Percentiles rank a stretch among this genome's conserved stretches.
phyloP scores from a whole-genome alignment of 2,329 filamentous ascomycete genomes.

The Cryphonectria carpinicola region DNA sequence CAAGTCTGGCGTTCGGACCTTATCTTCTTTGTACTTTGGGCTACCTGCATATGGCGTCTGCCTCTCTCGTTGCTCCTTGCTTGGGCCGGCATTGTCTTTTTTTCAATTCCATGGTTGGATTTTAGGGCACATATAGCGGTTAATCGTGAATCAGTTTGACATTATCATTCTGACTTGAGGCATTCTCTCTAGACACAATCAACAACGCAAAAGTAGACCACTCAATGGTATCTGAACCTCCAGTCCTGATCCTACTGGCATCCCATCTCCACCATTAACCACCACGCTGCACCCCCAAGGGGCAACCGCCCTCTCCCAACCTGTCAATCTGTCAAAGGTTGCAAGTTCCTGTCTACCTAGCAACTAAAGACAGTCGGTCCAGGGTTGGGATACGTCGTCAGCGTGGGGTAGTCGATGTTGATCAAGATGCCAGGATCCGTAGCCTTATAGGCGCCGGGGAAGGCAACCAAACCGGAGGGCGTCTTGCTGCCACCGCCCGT shows the following conservation, averaged over 20 bases:
- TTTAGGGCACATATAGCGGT: background rate
- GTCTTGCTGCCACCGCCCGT: conserved; percentile 31
- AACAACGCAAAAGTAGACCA: background rate
- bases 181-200: background rate
- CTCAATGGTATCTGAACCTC: background rate
- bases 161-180: background rate
- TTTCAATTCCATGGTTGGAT: background rate
- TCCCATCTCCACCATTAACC: background rate
- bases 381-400: conserved; percentile 33
- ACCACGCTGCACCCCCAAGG: background rate
- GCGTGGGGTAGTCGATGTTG: conserved; percentile 35
- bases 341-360: background rate
- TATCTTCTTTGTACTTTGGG: background rate
- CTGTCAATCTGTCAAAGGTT: background rate
- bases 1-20: conserved; percentile 14
- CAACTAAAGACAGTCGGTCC: conserved; percentile 15
- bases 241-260: background rate
- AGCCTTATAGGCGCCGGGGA: conserved; percentile 33
- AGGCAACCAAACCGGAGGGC: conserved; percentile 27
- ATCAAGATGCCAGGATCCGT: conserved; percentile 34
- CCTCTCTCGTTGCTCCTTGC: background rate
- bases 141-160: background rate
- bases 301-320: background rate
- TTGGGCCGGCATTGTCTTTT: background rate
- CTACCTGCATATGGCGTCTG: conserved; percentile 6